Conservation (phyloP, 768 basidiomycete genomes). For the Bullera alba region DNA sequence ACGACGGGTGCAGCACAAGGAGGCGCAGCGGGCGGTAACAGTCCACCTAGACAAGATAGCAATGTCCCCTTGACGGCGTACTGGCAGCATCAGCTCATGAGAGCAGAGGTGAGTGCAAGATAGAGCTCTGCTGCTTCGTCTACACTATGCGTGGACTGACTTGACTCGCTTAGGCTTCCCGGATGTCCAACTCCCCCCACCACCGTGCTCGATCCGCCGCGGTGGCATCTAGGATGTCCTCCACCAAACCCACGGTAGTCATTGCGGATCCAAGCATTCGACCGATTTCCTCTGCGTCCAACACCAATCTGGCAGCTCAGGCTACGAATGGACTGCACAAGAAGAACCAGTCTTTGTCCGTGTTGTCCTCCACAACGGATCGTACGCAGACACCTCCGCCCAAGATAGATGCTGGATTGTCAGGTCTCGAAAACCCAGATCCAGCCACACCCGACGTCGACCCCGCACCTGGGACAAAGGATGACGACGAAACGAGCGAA, state of each 20-base stretch:
- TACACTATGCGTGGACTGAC: slow-evolving; percentile 16
- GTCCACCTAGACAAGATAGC: slow-evolving; percentile 33
- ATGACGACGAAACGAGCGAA: slow-evolving; percentile 53
- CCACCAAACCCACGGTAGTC: slow-evolving; percentile 74
- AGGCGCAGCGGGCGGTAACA: slow-evolving; percentile 12
- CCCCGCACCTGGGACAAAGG: slow-evolving; percentile 48
- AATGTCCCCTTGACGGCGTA: slow-evolving; percentile 57
- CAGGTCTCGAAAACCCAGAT: too few species aligned
- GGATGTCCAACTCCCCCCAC: slow-evolving; percentile 78
- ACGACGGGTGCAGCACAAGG: slow-evolving; percentile 1
- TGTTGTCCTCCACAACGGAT: slow-evolving; percentile 13
- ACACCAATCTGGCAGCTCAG: not conserved
- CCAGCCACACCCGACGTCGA: slow-evolving; percentile 58
- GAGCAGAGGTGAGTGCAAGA: slow-evolving; percentile 68
- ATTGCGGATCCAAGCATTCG: slow-evolving; percentile 78
- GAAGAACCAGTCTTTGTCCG: slow-evolving; percentile 19
- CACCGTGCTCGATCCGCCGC: slow-evolving; percentile 93
- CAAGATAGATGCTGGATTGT: too few species aligned
- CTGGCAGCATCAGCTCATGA: slow-evolving; percentile 89
- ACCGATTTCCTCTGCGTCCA: slow-evolving; percentile 40
- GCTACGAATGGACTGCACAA: slow-evolving; percentile 27
- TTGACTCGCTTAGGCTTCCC: slow-evolving; percentile 57
- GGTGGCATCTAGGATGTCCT: slow-evolving; percentile 76
- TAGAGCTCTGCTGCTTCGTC: not conserved
- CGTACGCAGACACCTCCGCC: slow-evolving; percentile 38